Evolutionary conservation across 2,329 filamentous ascomycete species (phyloP).

Genomic region (Monosporascus sp.): DNA sequence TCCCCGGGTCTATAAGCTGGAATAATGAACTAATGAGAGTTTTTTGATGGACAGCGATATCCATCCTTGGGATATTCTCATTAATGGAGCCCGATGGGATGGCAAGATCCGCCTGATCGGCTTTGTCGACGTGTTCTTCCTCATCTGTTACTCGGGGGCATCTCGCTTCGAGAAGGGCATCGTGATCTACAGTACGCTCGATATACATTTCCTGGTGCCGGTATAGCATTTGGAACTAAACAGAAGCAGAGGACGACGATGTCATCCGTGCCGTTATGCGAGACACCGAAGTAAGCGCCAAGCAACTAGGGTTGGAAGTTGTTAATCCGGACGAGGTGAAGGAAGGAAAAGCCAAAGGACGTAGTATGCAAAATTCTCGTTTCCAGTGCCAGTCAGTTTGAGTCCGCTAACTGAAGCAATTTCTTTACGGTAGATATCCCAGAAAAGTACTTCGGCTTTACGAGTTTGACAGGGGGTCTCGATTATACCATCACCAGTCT

Average conservation of each 20-base stretch:
- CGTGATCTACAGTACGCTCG: constrained; percentile 22
- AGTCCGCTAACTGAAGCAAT: too few relatives aligned
- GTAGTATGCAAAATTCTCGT: too few relatives aligned
- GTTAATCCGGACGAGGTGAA: constrained; percentile 16
- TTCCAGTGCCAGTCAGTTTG: too few relatives aligned
- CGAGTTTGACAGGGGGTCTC: too few relatives aligned
- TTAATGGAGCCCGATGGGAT: constrained; percentile 26
- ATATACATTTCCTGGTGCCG: too few relatives aligned
- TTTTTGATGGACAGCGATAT: constrained; percentile 19
- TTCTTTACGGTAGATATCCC: not conserved
- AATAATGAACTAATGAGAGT: too few relatives aligned
- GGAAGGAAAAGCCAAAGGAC: too few relatives aligned
- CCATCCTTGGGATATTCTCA: constrained; percentile 29
- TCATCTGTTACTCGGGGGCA: constrained; percentile 28
- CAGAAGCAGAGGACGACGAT: constrained; percentile 20
- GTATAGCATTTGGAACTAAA: not conserved
- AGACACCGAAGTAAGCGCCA: constrained; percentile 10
- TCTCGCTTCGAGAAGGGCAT: constrained; percentile 27
- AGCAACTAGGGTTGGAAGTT: constrained; percentile 10
- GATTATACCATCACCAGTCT: too few relatives aligned
- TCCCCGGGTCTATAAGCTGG: not conserved
- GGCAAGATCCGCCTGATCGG: constrained; percentile 29
- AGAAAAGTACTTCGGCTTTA: not conserved
- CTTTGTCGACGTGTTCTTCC: constrained; percentile 29
- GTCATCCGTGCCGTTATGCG: constrained; percentile 17